phyloP scores from a whole-genome alignment of 1,139 yeast species.

The Protomyces arabidopsidicola region DNA sequence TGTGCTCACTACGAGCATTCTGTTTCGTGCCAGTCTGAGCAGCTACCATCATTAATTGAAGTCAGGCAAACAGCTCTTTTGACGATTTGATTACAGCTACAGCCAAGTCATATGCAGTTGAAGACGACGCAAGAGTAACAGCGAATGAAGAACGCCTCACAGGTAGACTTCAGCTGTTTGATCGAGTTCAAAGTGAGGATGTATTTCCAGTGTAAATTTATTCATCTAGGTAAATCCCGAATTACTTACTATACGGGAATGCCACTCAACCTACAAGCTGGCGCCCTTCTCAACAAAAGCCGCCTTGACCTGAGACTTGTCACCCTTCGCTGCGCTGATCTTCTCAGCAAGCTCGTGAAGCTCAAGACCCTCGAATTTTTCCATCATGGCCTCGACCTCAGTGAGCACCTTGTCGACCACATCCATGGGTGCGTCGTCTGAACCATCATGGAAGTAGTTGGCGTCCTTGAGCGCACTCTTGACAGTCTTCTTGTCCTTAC shows the following conservation, averaged over 20 bases:
- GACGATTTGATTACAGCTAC: too few species aligned
- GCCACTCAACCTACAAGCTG: not conserved
- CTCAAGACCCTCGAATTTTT: conserved; percentile 68
- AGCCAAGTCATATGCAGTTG: too few species aligned
- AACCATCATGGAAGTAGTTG: conserved; percentile 69
- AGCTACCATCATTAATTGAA: too few species aligned
- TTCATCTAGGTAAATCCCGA: not conserved
- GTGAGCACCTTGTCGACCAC: conserved; percentile 49
- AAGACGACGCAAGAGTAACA: too few species aligned
- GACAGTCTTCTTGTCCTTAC: conserved; percentile 93
- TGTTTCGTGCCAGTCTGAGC: too few species aligned
- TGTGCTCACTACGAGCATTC: too few species aligned
- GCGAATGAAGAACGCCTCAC: too few species aligned
- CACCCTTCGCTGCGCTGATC: conserved; percentile 51
- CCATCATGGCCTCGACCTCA: conserved; percentile 75
- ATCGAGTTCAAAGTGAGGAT: not conserved
- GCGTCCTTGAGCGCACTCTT: conserved; percentile 80
- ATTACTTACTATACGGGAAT: not conserved
- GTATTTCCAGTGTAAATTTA: not conserved
- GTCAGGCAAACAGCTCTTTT: too few species aligned
- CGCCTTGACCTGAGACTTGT: conserved; percentile 41
- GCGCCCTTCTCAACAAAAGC: conserved; percentile 22
- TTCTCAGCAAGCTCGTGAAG: conserved; percentile 24
- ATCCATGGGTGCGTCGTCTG: conserved; percentile 56
- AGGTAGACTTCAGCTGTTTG: too few species aligned